Evolutionary conservation across 2,329 filamentous ascomycete species (phyloP).

Genomic region (Teratosphaeria epicoccoides): DNA sequence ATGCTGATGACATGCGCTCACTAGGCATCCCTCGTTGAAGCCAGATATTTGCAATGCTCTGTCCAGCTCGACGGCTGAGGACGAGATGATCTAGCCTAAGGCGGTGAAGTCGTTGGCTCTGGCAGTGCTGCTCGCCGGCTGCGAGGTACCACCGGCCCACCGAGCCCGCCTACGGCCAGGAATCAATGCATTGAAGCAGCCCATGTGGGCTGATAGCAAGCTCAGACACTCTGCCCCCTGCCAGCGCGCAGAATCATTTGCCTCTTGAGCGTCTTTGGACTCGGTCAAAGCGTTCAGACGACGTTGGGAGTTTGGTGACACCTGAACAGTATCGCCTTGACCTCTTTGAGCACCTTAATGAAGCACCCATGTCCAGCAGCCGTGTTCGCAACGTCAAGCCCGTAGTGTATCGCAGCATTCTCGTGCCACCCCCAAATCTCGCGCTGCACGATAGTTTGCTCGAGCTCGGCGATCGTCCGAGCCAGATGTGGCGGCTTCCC

Average conservation of each 20-base stretch:
- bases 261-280: neutral
- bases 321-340: neutral
- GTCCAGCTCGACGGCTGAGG: no score
- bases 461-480: neutral
- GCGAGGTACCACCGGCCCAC: neutral
- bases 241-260: neutral
- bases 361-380: neutral
- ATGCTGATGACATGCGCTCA: constrained; percentile 37
- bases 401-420: neutral
- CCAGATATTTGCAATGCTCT: constrained; percentile 38
- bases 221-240: neutral
- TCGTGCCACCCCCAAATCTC: neutral
- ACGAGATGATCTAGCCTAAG: no score
- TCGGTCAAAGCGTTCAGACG: neutral
- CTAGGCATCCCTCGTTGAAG: constrained; percentile 37
- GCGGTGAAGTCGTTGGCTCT: constrained; percentile 34
- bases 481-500: neutral
- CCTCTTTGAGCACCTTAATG: neutral
- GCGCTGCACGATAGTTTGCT: neutral
- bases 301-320: neutral
- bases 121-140: constrained; percentile 29
- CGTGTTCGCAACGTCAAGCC: neutral
- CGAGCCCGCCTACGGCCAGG: no score
- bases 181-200: neutral
- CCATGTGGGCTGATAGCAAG: neutral